These are phyloP conservation scores for Sphaerulina musiva DNA, from an alignment of 2,329 filamentous ascomycete genomes.

Conservation along the genomic window DNA sequence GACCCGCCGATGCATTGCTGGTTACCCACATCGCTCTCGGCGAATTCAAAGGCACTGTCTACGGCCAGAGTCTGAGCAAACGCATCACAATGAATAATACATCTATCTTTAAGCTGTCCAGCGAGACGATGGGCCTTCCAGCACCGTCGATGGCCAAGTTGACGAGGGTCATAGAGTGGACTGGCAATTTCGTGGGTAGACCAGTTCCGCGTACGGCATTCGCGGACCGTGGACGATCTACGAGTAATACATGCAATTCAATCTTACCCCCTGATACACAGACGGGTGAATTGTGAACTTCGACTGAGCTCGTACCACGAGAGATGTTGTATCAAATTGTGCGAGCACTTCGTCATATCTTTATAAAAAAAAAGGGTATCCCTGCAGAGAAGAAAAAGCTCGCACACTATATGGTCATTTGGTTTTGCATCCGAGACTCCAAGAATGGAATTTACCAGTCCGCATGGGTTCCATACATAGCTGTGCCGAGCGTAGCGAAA, in stretches of 20 bases:
- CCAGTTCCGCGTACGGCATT: neutral
- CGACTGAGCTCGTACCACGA: too few relatives aligned
- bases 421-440: too few relatives aligned
- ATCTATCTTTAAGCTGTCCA: constrained; percentile 41
- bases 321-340: too few relatives aligned
- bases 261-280: constrained; percentile 32
- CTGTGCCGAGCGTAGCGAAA: too few relatives aligned
- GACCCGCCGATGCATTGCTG: constrained; percentile 69
- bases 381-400: too few relatives aligned
- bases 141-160: constrained; percentile 57
- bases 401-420: too few relatives aligned
- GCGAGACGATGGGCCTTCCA: constrained; percentile 43
- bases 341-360: too few relatives aligned
- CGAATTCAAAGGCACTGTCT: constrained; percentile 68
- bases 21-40: constrained; percentile 72
- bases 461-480: too few relatives aligned
- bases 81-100: constrained; percentile 62
- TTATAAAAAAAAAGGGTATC: too few relatives aligned
- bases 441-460: too few relatives aligned
- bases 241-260: constrained; percentile 8
- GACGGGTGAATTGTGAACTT: constrained; percentile 4
- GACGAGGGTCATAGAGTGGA: constrained; percentile 66
- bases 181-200: constrained; percentile 58
- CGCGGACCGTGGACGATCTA: neutral
- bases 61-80: constrained; percentile 72